Evolutionary conservation across 305 asterid genomes (phyloP).

Genomic region (Petunia hybrid): DNA sequence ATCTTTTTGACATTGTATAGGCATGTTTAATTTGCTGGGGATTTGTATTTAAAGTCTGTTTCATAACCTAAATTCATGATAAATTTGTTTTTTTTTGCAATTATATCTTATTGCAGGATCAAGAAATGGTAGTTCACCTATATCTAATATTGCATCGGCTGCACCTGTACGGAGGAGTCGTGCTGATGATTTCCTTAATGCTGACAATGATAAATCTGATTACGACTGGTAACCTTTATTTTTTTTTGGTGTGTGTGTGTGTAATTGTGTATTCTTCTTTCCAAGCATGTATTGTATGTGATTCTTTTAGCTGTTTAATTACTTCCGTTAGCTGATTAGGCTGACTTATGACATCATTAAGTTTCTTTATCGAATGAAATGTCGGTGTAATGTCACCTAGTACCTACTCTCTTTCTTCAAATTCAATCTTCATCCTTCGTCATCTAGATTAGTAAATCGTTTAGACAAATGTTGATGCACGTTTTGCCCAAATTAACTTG

Average conservation of each 20-base stretch:
- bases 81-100: slow-evolving; percentile 29
- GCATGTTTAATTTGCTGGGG: neutral
- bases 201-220: slow-evolving; percentile 95
- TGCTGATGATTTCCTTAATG: slow-evolving; percentile 87
- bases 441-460: neutral
- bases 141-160: slow-evolving; percentile 64
- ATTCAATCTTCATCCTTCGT: neutral
- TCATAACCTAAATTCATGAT: neutral
- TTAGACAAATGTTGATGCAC: slow-evolving; percentile 5
- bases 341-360: slow-evolving; percentile 16
- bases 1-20: neutral
- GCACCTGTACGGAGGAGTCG: slow-evolving; percentile 68
- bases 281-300: slow-evolving; percentile 11
- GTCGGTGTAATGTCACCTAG: neutral
- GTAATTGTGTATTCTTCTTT: neutral
- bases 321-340: slow-evolving; percentile 26
- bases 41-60: slow-evolving; percentile 27
- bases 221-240: slow-evolving; percentile 76
- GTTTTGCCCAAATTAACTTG: neutral
- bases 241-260: neutral
- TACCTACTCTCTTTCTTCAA: neutral
- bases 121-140: slow-evolving; percentile 63
- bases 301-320: slow-evolving; percentile 23
- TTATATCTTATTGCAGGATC: slow-evolving; percentile 60
- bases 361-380: slow-evolving; percentile 13